Percentiles rank a stretch among this genome's conserved stretches.
Conservation (phyloP, 257 asterid species). For the Eustoma russellianum region DNA sequence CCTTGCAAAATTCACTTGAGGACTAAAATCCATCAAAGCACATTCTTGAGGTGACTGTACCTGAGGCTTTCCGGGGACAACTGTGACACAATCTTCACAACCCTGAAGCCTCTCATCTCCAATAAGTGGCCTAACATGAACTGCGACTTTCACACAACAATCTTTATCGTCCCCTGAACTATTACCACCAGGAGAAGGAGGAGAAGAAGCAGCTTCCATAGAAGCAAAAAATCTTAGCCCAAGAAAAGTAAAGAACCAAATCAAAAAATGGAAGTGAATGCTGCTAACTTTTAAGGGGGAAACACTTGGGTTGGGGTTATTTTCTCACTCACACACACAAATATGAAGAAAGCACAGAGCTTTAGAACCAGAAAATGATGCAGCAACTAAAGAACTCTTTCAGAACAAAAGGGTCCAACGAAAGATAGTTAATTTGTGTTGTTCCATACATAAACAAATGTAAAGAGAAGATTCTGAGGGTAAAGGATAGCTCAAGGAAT, state of each 20-base stretch:
- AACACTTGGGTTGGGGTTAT: conserved; percentile 21
- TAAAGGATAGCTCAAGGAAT: conserved; percentile 68
- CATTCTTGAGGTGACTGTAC: conserved; percentile 34
- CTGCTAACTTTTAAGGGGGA: conserved; percentile 8
- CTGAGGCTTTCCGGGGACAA: conserved; percentile 89
- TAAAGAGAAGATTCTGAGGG: conserved; percentile 17
- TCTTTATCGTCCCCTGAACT: conserved; percentile 76
- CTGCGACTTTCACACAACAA: conserved; percentile 97
- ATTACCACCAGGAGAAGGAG: conserved; percentile 1
- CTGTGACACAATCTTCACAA: conserved; percentile 87
- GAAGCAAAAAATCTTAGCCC: conserved; percentile 4
- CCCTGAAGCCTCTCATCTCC: conserved; percentile 98
- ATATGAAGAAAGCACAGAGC: conserved; percentile 10
- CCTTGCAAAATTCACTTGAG: conserved; percentile 6
- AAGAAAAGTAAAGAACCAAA: background rate
- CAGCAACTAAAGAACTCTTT: conserved; percentile 22
- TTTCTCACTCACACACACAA: too few relatives aligned
- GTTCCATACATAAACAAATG: conserved; percentile 5
- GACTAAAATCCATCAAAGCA: conserved; percentile 21
- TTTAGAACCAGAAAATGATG: conserved; percentile 55
- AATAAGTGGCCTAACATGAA: conserved; percentile 86
- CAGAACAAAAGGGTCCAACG: conserved; percentile 8
- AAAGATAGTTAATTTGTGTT: conserved; percentile 3
- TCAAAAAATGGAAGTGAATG: conserved; percentile 5
- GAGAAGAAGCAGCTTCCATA: conserved; percentile 39